Percentiles rank a stretch among this genome's conserved stretches.
Evolutionary conservation across 345 rosid species (phyloP).

Genomic region (Salix caprea): DNA sequence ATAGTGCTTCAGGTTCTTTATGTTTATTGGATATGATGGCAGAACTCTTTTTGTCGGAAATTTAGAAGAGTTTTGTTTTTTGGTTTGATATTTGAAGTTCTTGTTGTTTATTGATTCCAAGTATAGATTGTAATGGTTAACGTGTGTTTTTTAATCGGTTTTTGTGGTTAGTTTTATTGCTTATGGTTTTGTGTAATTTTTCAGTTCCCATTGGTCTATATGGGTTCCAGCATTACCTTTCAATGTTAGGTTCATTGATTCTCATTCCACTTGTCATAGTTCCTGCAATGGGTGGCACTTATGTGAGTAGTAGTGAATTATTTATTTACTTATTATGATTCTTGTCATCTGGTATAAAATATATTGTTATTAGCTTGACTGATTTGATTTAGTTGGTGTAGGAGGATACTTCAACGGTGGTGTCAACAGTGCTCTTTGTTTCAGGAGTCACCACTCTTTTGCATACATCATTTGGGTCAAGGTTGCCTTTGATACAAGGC

Average conservation of each 20-base stretch:
- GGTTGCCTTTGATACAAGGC: slow-evolving; percentile 94
- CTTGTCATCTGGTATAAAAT: slow-evolving; percentile 7
- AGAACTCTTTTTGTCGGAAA: background rate
- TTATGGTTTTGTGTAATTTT: slow-evolving; percentile 20
- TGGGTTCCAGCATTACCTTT: slow-evolving; percentile 92
- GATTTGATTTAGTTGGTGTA: slow-evolving; percentile 45
- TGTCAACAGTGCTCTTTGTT: slow-evolving; percentile 82
- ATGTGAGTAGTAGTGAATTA: slow-evolving; percentile 48
- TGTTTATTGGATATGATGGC: background rate
- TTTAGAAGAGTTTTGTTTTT: background rate
- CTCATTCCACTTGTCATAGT: slow-evolving; percentile 88
- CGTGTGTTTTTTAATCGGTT: background rate
- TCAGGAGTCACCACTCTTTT: slow-evolving; percentile 83
- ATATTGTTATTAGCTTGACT: slow-evolving; percentile 22
- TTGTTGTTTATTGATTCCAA: background rate
- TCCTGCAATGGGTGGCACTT: slow-evolving; percentile 97
- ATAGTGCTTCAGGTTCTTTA: background rate
- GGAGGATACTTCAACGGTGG: slow-evolving; percentile 85
- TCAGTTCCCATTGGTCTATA: slow-evolving; percentile 92
- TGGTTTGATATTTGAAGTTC: background rate
- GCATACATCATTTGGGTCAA: slow-evolving; percentile 84
- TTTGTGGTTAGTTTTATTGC: slow-evolving; percentile 1
- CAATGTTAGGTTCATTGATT: slow-evolving; percentile 82
- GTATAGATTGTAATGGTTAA: background rate
- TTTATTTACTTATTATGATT: background rate